Evolutionary conservation across 352 stramenopile genomes (phyloP).

Genomic region (Peronospora destructor): DNA sequence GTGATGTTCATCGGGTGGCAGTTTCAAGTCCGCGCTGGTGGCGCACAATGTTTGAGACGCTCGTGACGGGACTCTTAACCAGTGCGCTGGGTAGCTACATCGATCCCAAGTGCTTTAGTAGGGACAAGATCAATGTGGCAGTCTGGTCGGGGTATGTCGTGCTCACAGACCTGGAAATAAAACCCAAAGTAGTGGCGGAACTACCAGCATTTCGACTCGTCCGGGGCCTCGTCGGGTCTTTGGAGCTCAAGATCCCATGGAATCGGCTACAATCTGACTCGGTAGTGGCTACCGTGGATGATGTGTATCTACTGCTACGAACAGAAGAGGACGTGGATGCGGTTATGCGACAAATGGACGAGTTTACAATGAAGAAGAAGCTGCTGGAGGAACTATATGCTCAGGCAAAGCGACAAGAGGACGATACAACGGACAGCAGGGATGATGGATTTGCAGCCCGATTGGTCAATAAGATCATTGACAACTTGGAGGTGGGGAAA

Average conservation of each 20-base stretch:
- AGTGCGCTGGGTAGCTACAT: constrained; percentile 84
- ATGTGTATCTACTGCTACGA: constrained; percentile 75
- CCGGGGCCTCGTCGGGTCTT: constrained; percentile 71
- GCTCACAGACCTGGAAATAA: constrained; percentile 74
- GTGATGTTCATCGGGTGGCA: neutral
- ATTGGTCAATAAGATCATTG: constrained; percentile 85
- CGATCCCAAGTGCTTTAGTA: constrained; percentile 81
- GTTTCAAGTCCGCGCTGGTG: neutral
- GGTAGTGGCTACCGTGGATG: constrained; percentile 80
- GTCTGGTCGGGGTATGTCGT: constrained; percentile 86
- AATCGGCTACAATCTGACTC: constrained; percentile 85
- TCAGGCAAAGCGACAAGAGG: constrained; percentile 55
- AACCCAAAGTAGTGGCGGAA: constrained; percentile 61
- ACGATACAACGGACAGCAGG: constrained; percentile 12
- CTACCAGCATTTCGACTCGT: constrained; percentile 60
- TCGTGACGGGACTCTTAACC: constrained; percentile 79
- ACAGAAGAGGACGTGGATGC: constrained; percentile 77
- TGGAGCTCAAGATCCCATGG: constrained; percentile 88
- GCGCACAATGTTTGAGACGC: constrained; percentile 77
- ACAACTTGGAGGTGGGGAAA: constrained; percentile 72
- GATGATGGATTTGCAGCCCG: constrained; percentile 72
- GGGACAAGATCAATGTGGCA: constrained; percentile 83
- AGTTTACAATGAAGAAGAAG: constrained; percentile 80
- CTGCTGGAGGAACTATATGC: constrained; percentile 74
- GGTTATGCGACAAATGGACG: constrained; percentile 66